A percentile compares a stretch with the other conserved stretches of the same genome.
Evolutionary conservation across 176 grass and related monocot genomes (phyloP).

Genomic region (Rhipidocladum racemiflorum): DNA sequence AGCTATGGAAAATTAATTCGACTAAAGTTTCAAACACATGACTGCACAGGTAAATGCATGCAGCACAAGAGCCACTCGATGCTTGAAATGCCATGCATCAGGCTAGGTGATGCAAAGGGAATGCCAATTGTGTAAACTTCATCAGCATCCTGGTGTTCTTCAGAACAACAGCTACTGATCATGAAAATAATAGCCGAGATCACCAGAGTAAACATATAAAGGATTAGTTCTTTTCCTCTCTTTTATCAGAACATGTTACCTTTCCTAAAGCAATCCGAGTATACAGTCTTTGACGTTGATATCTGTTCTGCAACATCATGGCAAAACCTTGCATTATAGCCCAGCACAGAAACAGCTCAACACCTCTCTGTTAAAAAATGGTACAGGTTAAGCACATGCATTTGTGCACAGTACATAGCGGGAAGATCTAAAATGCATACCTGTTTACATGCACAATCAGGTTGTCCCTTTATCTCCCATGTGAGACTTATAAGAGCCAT

Average conservation of each 20-base stretch:
- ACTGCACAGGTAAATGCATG: not conserved
- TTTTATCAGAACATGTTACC: slow-evolving; percentile 47
- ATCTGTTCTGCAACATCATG: slow-evolving; percentile 99
- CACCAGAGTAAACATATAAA: not conserved
- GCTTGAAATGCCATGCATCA: slow-evolving; percentile 1
- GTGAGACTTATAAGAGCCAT: slow-evolving; percentile 97
- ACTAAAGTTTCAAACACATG: slow-evolving; percentile 6
- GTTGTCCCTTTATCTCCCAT: slow-evolving; percentile 91
- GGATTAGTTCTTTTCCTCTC: not conserved
- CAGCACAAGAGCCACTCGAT: slow-evolving; percentile 16
- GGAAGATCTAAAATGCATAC: slow-evolving; percentile 33
- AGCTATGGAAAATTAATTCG: not conserved
- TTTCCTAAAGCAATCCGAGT: slow-evolving; percentile 98
- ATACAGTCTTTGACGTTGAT: slow-evolving; percentile 97
- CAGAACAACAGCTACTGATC: not conserved
- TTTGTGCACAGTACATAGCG: slow-evolving; percentile 1
- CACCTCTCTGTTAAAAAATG: slow-evolving; percentile 64
- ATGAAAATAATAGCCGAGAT: not conserved
- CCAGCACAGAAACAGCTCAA: slow-evolving; percentile 90
- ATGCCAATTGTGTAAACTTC: slow-evolving; percentile 12
- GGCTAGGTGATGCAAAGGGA: not conserved
- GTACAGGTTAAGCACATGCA: slow-evolving; percentile 16
- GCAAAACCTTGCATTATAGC: slow-evolving; percentile 96
- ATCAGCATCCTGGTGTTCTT: slow-evolving; percentile 1
- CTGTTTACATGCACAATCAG: slow-evolving; percentile 88